Percentiles rank a stretch among this genome's conserved stretches.
Conservation (phyloP, 306 rosid genomes). For the Fragaria nilgerrensis region DNA sequence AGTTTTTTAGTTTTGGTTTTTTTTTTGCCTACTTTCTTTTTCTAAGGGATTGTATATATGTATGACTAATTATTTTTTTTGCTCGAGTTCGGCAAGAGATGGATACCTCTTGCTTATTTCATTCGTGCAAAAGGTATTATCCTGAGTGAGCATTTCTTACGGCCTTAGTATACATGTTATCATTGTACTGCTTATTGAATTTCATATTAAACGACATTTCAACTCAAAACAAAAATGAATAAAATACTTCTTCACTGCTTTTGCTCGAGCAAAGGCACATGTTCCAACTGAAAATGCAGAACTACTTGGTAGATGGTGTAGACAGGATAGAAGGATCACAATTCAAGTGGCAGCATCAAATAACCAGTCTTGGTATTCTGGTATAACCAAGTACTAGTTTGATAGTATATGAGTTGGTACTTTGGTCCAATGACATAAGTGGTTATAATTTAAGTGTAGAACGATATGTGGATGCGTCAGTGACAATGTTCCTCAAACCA, state of each 20-base stretch:
- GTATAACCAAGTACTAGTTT: not conserved
- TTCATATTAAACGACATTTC: too few relatives aligned
- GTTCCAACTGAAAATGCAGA: not conserved
- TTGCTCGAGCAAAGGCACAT: not conserved
- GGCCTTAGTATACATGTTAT: too few relatives aligned
- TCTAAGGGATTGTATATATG: too few relatives aligned
- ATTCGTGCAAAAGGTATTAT: too few relatives aligned
- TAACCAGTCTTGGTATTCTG: not conserved
- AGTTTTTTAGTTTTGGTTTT: too few relatives aligned
- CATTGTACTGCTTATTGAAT: too few relatives aligned
- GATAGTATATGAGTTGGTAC: not conserved
- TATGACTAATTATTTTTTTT: too few relatives aligned
- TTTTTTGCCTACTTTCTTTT: not conserved
- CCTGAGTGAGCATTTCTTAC: too few relatives aligned
- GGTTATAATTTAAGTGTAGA: slow-evolving; percentile 50
- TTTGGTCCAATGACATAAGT: not conserved
- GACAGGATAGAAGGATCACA: not conserved
- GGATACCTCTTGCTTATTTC: too few relatives aligned
- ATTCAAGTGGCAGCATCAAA: not conserved
- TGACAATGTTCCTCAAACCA: slow-evolving; percentile 73
- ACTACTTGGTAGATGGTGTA: not conserved
- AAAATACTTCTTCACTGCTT: not conserved
- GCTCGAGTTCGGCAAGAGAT: too few relatives aligned
- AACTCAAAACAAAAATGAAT: too few relatives aligned
- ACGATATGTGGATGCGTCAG: slow-evolving; percentile 80